Percentiles rank a stretch among this genome's conserved stretches.
phyloP scores from a whole-genome alignment of 2,329 filamentous ascomycete species.

The Calonectria honghensis region DNA sequence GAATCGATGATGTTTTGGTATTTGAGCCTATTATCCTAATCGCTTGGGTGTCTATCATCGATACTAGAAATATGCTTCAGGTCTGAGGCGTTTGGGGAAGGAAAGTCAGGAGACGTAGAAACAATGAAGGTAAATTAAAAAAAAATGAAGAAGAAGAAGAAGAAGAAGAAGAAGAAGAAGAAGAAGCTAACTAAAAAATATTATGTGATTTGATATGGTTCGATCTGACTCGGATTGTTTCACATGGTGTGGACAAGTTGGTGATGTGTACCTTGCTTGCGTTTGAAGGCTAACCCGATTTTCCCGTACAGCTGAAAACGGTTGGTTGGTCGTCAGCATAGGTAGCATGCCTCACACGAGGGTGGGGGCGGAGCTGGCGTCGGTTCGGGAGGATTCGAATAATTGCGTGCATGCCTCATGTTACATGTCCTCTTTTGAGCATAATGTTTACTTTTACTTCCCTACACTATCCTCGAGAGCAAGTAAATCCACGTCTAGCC shows the following conservation, averaged over 20 bases:
- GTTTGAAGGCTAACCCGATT: slow-evolving; percentile 4
- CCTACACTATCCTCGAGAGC: background rate
- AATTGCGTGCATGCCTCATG: background rate
- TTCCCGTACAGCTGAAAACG: slow-evolving; percentile 5
- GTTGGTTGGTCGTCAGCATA: slow-evolving; percentile 4
- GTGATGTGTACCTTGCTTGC: slow-evolving; percentile 10
- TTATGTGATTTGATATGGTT: background rate
- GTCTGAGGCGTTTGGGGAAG: background rate
- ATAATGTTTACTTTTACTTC: background rate
- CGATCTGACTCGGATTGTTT: background rate
- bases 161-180: background rate
- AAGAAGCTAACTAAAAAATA: background rate
- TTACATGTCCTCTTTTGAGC: slow-evolving; percentile 27
- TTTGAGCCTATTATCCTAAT: background rate
- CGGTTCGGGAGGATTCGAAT: background rate
- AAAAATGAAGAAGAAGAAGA: background rate
- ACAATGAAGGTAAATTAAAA: background rate
- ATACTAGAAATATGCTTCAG: background rate
- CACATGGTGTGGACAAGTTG: background rate
- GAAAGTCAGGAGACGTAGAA: background rate
- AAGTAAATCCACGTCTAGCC: background rate
- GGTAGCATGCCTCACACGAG: slow-evolving; percentile 18
- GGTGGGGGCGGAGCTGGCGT: background rate
- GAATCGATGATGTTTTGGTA: background rate
- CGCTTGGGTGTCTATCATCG: background rate